Evolutionary conservation across 2,329 filamentous ascomycete genomes (phyloP).

Genomic region (Allantophomopsis lycopodina): DNA sequence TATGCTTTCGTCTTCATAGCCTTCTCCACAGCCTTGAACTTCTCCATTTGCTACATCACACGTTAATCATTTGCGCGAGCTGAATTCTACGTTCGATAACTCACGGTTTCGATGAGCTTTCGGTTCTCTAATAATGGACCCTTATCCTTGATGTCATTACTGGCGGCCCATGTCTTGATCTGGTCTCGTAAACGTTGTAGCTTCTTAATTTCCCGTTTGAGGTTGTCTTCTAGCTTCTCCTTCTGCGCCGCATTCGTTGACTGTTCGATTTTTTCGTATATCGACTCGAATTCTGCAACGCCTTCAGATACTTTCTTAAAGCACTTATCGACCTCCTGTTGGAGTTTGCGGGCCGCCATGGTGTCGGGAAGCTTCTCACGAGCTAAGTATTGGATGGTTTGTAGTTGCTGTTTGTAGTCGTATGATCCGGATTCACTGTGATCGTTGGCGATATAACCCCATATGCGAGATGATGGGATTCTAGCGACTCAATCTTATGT

Average conservation of each 20-base stretch:
- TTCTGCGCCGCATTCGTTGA: constrained; percentile 90
- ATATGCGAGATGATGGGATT: constrained; percentile 8
- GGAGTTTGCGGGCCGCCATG: constrained; percentile 93
- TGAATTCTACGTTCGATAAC: constrained; percentile 1
- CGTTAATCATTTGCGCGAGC: constrained; percentile 3
- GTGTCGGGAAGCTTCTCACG: constrained; percentile 19
- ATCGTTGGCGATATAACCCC: constrained; percentile 11
- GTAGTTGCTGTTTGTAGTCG: constrained; percentile 9
- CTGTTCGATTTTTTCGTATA: constrained; percentile 95
- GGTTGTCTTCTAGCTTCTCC: constrained; percentile 93
- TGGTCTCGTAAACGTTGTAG: constrained; percentile 92
- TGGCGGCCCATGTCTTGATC: constrained; percentile 98
- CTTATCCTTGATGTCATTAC: constrained; percentile 99
- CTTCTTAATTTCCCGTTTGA: constrained; percentile 99
- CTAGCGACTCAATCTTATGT: neutral
- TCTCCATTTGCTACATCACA: constrained; percentile 80
- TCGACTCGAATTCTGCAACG: constrained; percentile 79
- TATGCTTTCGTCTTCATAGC: constrained; percentile 99
- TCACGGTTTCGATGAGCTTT: constrained; percentile 94
- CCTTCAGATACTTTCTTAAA: constrained; percentile 98
- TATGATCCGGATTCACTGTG: constrained; percentile 13
- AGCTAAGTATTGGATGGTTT: neutral
- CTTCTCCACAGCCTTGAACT: constrained; percentile 99
- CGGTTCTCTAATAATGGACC: constrained; percentile 85
- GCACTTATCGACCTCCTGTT: constrained; percentile 98